Conservation (phyloP, 1,284 basidiomycete genomes). For the Puccinia polysora region DNA sequence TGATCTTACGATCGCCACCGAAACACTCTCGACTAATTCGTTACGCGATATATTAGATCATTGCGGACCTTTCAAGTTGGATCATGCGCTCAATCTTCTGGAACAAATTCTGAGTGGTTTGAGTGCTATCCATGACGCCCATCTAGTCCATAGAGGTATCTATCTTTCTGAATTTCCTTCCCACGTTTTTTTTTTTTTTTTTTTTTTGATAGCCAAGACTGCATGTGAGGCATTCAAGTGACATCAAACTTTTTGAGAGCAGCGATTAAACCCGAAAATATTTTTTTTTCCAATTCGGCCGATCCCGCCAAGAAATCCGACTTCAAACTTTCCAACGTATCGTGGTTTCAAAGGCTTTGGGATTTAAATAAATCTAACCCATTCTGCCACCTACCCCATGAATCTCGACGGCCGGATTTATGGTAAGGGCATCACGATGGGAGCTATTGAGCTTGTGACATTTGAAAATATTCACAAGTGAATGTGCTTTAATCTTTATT, state of each 20-base stretch:
- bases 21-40: constrained; percentile 28
- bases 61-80: constrained; percentile 22
- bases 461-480: background rate
- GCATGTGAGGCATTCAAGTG: background rate
- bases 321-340: constrained; percentile 27
- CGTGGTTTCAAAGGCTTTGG: constrained; percentile 39
- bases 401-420: constrained; percentile 20
- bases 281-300: constrained; percentile 18
- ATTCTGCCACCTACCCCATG: constrained; percentile 26
- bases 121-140: constrained; percentile 27
- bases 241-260: background rate
- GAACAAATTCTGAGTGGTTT: constrained; percentile 26
- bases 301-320: constrained; percentile 1
- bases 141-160: constrained; percentile 38
- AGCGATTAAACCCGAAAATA: constrained; percentile 38
- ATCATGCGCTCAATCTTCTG: constrained; percentile 30
- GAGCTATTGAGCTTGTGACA: background rate
- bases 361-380: constrained; percentile 40
- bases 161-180: no score
- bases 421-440: constrained; percentile 2
- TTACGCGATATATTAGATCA: constrained; percentile 30
- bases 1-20: constrained; percentile 26
- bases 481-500: background rate
- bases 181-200: background rate
- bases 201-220: background rate